Conservation (phyloP, 2,329 filamentous ascomycete species). For the Geosmithia flava region DNA sequence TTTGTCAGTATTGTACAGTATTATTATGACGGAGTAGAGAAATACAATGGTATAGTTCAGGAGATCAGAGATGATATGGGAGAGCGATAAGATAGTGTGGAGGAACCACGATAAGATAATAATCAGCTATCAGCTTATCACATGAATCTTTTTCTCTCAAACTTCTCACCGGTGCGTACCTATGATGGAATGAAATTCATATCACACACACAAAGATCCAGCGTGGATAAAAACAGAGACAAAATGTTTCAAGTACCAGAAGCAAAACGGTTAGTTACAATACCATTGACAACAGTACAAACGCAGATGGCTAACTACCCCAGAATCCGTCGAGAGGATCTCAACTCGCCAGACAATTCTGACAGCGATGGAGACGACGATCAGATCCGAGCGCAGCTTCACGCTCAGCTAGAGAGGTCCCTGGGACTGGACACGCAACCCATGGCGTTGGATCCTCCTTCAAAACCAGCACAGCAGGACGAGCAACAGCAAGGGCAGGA, state of each 20-base stretch:
- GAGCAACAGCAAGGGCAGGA: constrained; percentile 8
- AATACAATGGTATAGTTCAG: too few relatives aligned
- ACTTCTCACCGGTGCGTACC: too few relatives aligned
- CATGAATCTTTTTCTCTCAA: too few relatives aligned
- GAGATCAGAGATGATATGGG: too few relatives aligned
- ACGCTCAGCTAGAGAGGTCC: constrained; percentile 33
- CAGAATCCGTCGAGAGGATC: constrained; percentile 43
- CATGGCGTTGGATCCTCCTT: too few relatives aligned
- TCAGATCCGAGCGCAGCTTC: constrained; percentile 29
- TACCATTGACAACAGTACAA: constrained; percentile 3
- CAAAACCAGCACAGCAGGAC: constrained; percentile 4
- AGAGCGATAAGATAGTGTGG: too few relatives aligned
- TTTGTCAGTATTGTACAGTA: too few relatives aligned
- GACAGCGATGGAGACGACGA: constrained; percentile 19
- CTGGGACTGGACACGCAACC: constrained; percentile 26
- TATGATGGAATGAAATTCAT: too few relatives aligned
- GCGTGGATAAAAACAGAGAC: background rate
- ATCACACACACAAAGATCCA: too few relatives aligned
- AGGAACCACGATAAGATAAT: too few relatives aligned
- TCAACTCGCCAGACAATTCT: constrained; percentile 24
- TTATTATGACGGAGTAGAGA: too few relatives aligned
- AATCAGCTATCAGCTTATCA: too few relatives aligned
- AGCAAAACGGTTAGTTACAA: constrained; percentile 32
- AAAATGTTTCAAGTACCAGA: constrained; percentile 39
- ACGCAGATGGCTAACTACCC: background rate